Conservation (phyloP, 2,329 filamentous ascomycete species). For the Epichloe amarillans region DNA sequence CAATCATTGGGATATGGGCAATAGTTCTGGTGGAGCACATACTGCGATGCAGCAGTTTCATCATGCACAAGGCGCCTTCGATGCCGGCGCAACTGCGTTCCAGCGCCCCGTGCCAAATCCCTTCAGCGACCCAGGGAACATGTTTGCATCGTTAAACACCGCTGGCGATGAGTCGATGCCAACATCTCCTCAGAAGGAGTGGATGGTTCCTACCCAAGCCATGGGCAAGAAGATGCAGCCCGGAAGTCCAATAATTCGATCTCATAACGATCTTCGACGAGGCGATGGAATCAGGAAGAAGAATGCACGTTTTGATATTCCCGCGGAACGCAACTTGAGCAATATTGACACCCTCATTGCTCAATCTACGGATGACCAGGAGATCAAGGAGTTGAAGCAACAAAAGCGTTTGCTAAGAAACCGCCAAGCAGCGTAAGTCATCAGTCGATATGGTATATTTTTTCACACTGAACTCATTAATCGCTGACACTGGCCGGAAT, state of each 20-base stretch:
- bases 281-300: constrained; percentile 95
- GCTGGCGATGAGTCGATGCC: constrained; percentile 36
- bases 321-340: constrained; percentile 78
- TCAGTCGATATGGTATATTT: not conserved
- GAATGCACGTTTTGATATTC: constrained; percentile 96
- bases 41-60: constrained; percentile 59
- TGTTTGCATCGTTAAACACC: constrained; percentile 38
- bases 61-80: constrained; percentile 43
- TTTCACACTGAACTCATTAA: not conserved
- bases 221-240: constrained; percentile 49
- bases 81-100: constrained; percentile 39
- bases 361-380: constrained; percentile 75
- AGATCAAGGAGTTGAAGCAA: constrained; percentile 97
- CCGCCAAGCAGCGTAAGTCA: constrained; percentile 81
- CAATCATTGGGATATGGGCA: constrained; percentile 49
- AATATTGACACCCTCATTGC: constrained; percentile 92
- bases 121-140: constrained; percentile 39
- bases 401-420: constrained; percentile 92
- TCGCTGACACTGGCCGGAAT: constrained; percentile 7
- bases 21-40: constrained; percentile 55
- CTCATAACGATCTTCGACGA: constrained; percentile 62
- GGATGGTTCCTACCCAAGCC: constrained; percentile 35
- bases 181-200: constrained; percentile 45
- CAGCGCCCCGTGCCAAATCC: constrained; percentile 40
- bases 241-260: constrained; percentile 56